phyloP scores from a whole-genome alignment of 2,329 filamentous ascomycete genomes.

The Niveomyces coronatus region DNA sequence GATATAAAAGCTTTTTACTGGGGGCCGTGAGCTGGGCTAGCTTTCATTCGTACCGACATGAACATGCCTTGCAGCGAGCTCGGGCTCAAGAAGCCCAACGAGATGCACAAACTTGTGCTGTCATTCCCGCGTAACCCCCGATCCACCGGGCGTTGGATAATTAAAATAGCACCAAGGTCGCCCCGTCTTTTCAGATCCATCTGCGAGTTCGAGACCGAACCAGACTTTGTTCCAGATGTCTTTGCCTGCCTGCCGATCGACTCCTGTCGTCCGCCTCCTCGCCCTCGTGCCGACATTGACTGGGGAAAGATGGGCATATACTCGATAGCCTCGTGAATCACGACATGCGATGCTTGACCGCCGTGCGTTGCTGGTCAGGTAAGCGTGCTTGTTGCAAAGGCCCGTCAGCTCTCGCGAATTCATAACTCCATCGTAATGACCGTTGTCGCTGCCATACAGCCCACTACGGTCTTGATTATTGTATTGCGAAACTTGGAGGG shows the following conservation, averaged over 20 bases:
- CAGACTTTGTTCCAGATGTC: constrained; percentile 13
- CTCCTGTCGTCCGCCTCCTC: not conserved
- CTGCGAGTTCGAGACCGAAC: constrained; percentile 12
- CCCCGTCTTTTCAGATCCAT: constrained; percentile 9
- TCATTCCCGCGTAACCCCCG: constrained; percentile 12
- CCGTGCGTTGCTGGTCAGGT: too few relatives aligned
- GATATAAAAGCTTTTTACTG: too few relatives aligned
- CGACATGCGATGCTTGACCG: too few relatives aligned
- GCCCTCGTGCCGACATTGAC: not conserved
- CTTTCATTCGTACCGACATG: constrained; percentile 1
- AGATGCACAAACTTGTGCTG: not conserved
- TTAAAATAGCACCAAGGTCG: too few relatives aligned
- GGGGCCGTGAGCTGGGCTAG: constrained; percentile 5
- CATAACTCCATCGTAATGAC: not conserved
- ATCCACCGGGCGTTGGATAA: too few relatives aligned
- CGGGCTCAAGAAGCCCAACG: not conserved
- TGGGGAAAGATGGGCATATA: not conserved
- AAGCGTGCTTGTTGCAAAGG: too few relatives aligned
- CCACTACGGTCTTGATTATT: too few relatives aligned
- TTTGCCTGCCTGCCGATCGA: constrained; percentile 10
- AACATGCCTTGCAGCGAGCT: constrained; percentile 8
- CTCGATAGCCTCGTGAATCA: too few relatives aligned
- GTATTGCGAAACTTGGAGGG: too few relatives aligned
- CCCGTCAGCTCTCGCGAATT: constrained; percentile 4
- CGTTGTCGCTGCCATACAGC: too few relatives aligned